A percentile compares a stretch with the other conserved stretches of the same genome.
Conservation (phyloP, 2,329 filamentous ascomycete genomes). For the Cladosporium colombiae region DNA sequence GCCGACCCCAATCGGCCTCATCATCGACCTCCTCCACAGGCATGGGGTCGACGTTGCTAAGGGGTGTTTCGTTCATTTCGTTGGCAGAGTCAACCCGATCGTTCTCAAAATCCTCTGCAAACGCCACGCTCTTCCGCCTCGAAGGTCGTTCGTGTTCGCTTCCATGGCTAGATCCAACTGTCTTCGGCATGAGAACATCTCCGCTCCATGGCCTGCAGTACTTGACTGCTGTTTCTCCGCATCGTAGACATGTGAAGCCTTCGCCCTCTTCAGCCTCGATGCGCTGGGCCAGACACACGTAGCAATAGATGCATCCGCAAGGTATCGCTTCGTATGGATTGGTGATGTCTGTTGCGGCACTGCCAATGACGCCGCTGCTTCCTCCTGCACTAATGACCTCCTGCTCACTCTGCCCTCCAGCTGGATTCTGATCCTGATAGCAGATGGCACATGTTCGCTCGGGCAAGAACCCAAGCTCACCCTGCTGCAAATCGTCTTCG, state of each 20-base stretch:
- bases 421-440: constrained; percentile 86
- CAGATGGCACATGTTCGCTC: constrained; percentile 96
- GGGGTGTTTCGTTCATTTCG: constrained; percentile 19
- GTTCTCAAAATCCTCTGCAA: constrained; percentile 36
- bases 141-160: constrained; percentile 34
- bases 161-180: constrained; percentile 49
- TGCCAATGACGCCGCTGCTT: constrained; percentile 72
- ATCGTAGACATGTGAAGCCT: constrained; percentile 88
- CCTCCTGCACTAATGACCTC: constrained; percentile 67
- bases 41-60: constrained; percentile 17
- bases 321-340: constrained; percentile 92
- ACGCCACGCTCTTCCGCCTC: constrained; percentile 35
- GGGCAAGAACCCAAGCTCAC: constrained; percentile 79
- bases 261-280: constrained; percentile 92
- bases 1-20: constrained; percentile 11
- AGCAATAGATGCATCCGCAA: constrained; percentile 93
- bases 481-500: constrained; percentile 49
- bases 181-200: constrained; percentile 60
- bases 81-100: constrained; percentile 21
- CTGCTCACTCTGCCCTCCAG: constrained; percentile 63
- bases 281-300: constrained; percentile 86
- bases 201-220: constrained; percentile 90
- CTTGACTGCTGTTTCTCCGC: constrained; percentile 74
- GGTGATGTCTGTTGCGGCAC: constrained; percentile 87
- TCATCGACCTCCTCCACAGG: constrained; percentile 21